Evolutionary conservation across 2,329 filamentous ascomycete genomes (phyloP), one percentile per base, ranked within the genome.

Genomic region (Colletotrichum cordylinicola): DNA sequence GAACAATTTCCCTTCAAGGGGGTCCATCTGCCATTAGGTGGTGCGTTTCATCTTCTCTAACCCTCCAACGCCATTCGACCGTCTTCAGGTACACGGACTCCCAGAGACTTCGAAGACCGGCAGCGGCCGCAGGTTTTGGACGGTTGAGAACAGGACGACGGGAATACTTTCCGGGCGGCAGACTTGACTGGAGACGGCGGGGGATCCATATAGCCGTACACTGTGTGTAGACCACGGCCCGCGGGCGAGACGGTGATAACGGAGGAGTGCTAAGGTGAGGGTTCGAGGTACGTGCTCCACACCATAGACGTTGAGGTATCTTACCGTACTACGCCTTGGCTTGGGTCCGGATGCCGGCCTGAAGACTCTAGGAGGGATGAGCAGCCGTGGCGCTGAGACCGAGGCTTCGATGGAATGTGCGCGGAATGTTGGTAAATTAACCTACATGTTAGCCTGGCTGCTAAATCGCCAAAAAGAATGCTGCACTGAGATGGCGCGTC

Each of bases 31-130:
- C 75, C 72, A 77, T 74, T 64, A 75, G 67, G 67, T 68, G 75
- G 75, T 77, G 75, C 39, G 75, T 77, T 77, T 77, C 75, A 77
- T 69, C 24, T 77, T 61, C 35, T 61, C 21, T 56, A 73, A 75
- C 29, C 69, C 73, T 65, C 60, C 70, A 48, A 73, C 43, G 58
- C 64, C 48, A 75, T 75, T 74, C 58, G 70, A 70, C 35, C 56
- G 29, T 65, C 29, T 58, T 62, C 43, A 18, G 27, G 70, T 33
- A 69, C 74, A 73, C 74, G 64, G 70, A 75, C 74, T 65, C 58
- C n/a, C 16, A 60, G 21, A 52, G 24, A 35, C 56, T 65, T 60
- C 18, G 43, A 55, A 29, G 35, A 27, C 39, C 43, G 64, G 73
- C 70, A 75, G 58, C 70, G 70, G 70, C 65, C 70, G 64, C 74